Percentiles rank a stretch among this genome's conserved stretches.
Conservation (phyloP, 148 eudicot species). For the Camellia sinensis region DNA sequence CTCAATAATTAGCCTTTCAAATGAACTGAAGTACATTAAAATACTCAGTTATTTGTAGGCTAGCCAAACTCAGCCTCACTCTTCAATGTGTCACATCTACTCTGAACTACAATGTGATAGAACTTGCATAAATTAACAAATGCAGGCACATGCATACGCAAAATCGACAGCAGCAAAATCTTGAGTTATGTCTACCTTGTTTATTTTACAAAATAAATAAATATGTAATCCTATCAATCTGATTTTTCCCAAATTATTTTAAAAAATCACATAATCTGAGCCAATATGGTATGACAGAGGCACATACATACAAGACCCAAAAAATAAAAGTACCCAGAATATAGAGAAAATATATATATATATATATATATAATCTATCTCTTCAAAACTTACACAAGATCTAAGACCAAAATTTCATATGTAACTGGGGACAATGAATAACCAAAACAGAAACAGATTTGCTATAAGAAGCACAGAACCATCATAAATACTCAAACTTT, state of each 20-base stretch:
- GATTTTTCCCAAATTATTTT: neutral
- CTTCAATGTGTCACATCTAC: neutral
- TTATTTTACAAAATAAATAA: too few species aligned
- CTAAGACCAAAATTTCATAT: neutral
- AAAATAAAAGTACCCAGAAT: neutral
- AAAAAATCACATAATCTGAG: neutral
- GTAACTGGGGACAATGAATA: neutral
- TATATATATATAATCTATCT: neutral
- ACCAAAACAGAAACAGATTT: neutral
- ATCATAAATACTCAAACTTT: neutral
- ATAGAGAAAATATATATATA: neutral
- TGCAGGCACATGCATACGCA: too few species aligned
- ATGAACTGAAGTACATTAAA: neutral
- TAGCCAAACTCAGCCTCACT: neutral
- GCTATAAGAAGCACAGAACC: neutral
- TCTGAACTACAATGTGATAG: neutral
- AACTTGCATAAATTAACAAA: neutral
- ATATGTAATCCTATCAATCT: neutral
- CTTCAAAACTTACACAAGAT: conserved; percentile 9
- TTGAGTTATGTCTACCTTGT: too few species aligned
- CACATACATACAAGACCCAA: neutral
- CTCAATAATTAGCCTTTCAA: neutral
- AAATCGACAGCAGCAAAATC: too few species aligned
- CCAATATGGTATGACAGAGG: neutral
- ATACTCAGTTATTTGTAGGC: neutral